Evolutionary conservation across 805 yeast species (phyloP).

Genomic region (Metschnikowia gelsemii): DNA sequence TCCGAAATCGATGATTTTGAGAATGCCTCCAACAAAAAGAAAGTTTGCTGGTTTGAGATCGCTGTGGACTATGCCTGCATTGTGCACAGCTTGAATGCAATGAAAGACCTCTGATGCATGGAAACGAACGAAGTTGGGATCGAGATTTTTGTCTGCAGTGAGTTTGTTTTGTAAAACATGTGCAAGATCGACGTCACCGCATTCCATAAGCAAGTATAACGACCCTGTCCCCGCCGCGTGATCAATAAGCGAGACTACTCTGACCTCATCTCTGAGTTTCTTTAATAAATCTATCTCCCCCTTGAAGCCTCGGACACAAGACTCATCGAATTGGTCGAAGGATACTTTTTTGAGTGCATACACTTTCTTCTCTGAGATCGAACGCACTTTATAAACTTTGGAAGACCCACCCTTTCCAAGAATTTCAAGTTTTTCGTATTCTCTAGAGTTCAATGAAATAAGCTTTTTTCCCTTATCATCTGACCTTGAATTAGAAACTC

Average conservation of each 20-base stretch:
- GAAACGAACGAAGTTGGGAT: conserved; percentile 73
- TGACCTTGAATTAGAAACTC: neutral
- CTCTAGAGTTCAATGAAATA: conserved; percentile 50
- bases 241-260: conserved; percentile 80
- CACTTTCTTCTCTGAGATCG: conserved; percentile 47
- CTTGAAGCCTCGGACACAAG: conserved; percentile 74
- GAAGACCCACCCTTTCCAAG: conserved; percentile 93
- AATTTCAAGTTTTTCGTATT: conserved; percentile 72
- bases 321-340: conserved; percentile 76
- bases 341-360: conserved; percentile 82
- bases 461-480: conserved; percentile 28
- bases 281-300: conserved; percentile 82
- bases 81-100: conserved; percentile 88
- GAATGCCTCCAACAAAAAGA: conserved; percentile 74
- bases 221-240: conserved; percentile 65
- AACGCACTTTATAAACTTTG: conserved; percentile 77
- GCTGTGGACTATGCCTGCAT: conserved; percentile 79
- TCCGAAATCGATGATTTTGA: conserved; percentile 93
- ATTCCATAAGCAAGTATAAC: conserved; percentile 82
- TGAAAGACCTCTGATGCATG: conserved; percentile 74
- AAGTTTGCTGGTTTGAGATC: conserved; percentile 71
- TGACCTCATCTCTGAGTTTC: conserved; percentile 52
- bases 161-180: conserved; percentile 65
- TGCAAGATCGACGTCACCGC: conserved; percentile 89
- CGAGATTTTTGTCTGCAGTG: conserved; percentile 46